Base-by-base conservation (phyloP, 2,329 filamentous ascomycete genomes). In the Chaetomium globosum region DNA sequence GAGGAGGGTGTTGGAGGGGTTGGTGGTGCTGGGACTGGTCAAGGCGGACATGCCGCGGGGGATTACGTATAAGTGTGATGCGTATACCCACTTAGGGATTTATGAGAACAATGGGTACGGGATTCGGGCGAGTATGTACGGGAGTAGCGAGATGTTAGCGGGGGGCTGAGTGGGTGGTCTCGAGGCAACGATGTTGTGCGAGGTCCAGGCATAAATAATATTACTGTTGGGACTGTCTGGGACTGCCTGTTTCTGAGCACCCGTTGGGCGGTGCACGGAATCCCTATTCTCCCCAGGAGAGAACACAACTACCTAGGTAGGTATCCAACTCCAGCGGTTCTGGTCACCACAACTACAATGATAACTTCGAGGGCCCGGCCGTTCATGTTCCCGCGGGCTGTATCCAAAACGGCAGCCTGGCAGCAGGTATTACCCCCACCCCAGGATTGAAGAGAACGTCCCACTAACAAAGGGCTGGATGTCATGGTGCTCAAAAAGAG, bases 11-110 rank as follows among this genome's bases (percentile, higher is more conserved):
- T 19, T 64, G 51, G 12, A 43, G 10, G 49, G 39, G 1, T 3
- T 64, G 39, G 57, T 56, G 36, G 43, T 51, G 1, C 23, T 60
- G 57, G 57, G 63, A 2, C n/a, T 64, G 21, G 56, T 64, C 1
- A n/a, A 4, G 19, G 28, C 57, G 23, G n/a, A 39, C 4, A 31
- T 39, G 36, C 31, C 51, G 23, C 23, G 23, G 19, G 57, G 46
- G 3, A 60, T 65, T 46, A 52, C 7, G 39, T 60, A 65, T 46
- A 65, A 65, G 52, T 61, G 58, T n/a, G 63, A 61, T 52, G 63
- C 52, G 7, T 65, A 65, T 16, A 61, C 58, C 23, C 52, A 52
- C 6, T 13, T 61, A 46, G 58, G 43, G 5, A 65, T 65, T 3
- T 65, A 61, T 21, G 31, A 21, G 46, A 8, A 33, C 4, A 61